A percentile compares a stretch with the other conserved stretches of the same genome.
phyloP scores from a whole-genome alignment of 1,284 basidiomycete species.

The Trichosporon sp. region DNA sequence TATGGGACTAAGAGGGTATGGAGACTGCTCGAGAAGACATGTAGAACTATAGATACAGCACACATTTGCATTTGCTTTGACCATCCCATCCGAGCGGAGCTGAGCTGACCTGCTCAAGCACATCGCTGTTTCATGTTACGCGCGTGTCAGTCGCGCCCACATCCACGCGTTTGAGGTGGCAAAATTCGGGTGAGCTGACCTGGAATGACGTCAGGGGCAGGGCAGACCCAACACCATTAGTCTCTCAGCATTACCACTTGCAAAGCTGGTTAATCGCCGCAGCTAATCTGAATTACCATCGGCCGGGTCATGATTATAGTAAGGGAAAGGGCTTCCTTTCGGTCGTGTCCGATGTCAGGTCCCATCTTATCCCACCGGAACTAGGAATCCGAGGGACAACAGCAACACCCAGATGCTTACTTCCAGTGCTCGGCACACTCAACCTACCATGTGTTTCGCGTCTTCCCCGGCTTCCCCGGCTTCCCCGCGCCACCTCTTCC shows the following conservation, averaged over 20 bases:
- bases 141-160: background rate
- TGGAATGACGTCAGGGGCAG: background rate
- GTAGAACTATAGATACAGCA: background rate
- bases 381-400: constrained; percentile 2
- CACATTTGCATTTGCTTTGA: background rate
- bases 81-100: background rate
- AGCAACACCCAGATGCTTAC: background rate
- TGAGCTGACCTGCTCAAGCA: too few species aligned
- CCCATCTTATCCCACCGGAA: background rate
- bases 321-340: background rate
- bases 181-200: background rate
- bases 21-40: background rate
- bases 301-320: background rate
- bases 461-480: background rate
- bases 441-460: background rate
- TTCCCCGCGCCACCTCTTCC: background rate
- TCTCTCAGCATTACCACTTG: too few species aligned
- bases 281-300: too few species aligned
- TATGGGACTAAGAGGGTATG: constrained; percentile 34
- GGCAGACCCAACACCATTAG: too few species aligned
- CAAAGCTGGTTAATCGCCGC: too few species aligned
- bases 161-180: too few species aligned
- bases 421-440: background rate
- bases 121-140: background rate
- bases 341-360: background rate